Conservation (phyloP, 371 early-diverging fungal genomes). For the Neoconidiobolus thromboides region DNA sequence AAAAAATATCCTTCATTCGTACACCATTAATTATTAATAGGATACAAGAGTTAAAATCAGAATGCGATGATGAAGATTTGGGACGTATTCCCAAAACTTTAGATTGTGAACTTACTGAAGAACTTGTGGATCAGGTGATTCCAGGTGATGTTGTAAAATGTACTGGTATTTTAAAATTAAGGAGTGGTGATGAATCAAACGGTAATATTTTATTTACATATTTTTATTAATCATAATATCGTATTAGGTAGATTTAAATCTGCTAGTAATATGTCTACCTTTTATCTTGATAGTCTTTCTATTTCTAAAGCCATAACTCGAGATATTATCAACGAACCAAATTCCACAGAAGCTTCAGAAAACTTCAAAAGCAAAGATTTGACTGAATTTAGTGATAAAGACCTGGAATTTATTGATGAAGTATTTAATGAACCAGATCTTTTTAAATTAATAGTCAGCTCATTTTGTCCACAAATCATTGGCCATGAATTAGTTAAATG, state of each 20-base stretch:
- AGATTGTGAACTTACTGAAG: conserved; percentile 84
- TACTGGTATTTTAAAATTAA: conserved; percentile 76
- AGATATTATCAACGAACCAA: neutral
- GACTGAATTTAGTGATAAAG: conserved; percentile 42
- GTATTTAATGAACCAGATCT: conserved; percentile 52
- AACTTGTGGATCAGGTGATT: conserved; percentile 88
- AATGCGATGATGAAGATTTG: conserved; percentile 51
- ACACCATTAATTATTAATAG: conserved; percentile 9
- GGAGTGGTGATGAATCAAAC: conserved; percentile 26
- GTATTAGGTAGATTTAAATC: conserved; percentile 28
- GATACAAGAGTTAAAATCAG: conserved; percentile 45
- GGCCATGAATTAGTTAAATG: conserved; percentile 89
- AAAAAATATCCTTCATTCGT: conserved; percentile 11
- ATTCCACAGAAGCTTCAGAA: neutral
- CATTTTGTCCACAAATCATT: conserved; percentile 91
- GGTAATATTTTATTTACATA: neutral
- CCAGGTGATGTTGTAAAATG: conserved; percentile 96
- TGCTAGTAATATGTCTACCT: conserved; percentile 45
- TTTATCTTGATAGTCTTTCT: conserved; percentile 43
- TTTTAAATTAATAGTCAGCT: conserved; percentile 61
- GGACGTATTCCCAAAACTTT: conserved; percentile 96
- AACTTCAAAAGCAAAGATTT: conserved; percentile 24
- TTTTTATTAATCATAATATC: conserved; percentile 23
- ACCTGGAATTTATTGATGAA: conserved; percentile 60
- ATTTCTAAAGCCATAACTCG: conserved; percentile 21